Evolutionary conservation across 805 yeast genomes (phyloP), one percentile per base, ranked within the genome.

Genomic region (Wickerhamiella kurtzmanii): DNA sequence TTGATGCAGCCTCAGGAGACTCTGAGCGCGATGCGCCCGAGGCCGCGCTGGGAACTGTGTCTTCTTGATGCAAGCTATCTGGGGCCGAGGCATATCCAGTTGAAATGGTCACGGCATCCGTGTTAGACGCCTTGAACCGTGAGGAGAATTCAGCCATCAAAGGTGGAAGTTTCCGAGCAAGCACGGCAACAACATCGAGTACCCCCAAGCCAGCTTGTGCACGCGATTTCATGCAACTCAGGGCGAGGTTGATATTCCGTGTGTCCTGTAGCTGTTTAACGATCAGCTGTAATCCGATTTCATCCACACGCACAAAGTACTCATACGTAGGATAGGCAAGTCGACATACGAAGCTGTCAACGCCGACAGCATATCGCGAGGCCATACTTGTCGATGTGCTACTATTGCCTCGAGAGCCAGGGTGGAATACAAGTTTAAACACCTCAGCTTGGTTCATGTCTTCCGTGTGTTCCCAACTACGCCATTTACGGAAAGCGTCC

Each of bases 401-500:
- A 44, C 22, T 6, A 38, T 44, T 38, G 54, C 52, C 19, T 49
- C 49, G 41, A 53, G 49, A 3, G 46, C 22, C 19, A 37, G 35
- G 25, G 47, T 53, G 18, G 48, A 55, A 49, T 2, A 51, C 52
- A 4, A 37, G 50, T 13, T 43, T 32, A 38, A 60, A 59, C 8
- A 65, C 38, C n/a, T 60, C 58, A 13, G 62, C 45, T 8, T 55
- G 46, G 1, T 39, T 46, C 1, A 52, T 41, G 3, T 53, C 49
- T 13, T 48, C 51, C 9, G 50, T 47, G 9, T 52, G 80, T 56
- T 89, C 98, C 96, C 97, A 88, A 49, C 78, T 77, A 68, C 96
- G 75, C 96, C 97, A 92, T 13, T 72, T 68, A 0, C 79, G 68
- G 56, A 87, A 86, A 1, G 78, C 69, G 2, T 70, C 64, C 20